Base-by-base conservation (phyloP, 495 filamentous ascomycete genomes). In the Glarea lozoyensis region DNA sequence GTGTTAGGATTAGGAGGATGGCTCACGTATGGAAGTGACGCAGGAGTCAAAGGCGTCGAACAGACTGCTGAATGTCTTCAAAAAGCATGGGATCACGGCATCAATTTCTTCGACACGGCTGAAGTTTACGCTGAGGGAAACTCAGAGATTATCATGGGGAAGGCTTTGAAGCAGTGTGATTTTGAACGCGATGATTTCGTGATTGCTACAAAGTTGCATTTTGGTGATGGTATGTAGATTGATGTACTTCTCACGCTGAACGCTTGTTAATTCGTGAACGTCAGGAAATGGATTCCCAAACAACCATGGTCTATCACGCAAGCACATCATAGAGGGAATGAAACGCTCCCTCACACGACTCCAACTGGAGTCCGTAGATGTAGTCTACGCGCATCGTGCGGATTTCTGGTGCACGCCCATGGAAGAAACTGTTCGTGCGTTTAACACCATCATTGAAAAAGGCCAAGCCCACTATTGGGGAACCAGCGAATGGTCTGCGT, bases 351-450 rank as follows among this genome's bases (percentile, higher is more conserved):
- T 87, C 12, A 49, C 70, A 49, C 69, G 82, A 2, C 61, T 87
- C 19, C 70, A 78, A 34, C 70, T 87, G 2, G 70, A 77, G 25
- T 77, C 74, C 42, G 75, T 88, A 47, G 84, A 88, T 52, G 65
- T 87, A 15, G 69, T 88, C 40, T 85, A 83, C 50, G 82, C 82
- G 0, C 84, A 88, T 56, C 75, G 84, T 10, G 78, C 84, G 2
- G 84, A 87, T 59, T 70, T 78, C 3, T 61, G 73, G 36, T 29
- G 7, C 25, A 86, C 82, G 0, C 82, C 84, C 0, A 86, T 87
- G 72, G 81, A 87, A 56, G 84, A 88, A 54, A 71, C 70, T 10
- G 84, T 87, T 11, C 75, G 83, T 23, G 82, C 72, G 21, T 86
- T 88, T 68, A 84, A 86, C 62, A 68, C 81, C 51, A 72, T 40